phyloP scores from a whole-genome alignment of 192 early-diverging fungal genomes.

The Phlyctochytrium planicorne region DNA sequence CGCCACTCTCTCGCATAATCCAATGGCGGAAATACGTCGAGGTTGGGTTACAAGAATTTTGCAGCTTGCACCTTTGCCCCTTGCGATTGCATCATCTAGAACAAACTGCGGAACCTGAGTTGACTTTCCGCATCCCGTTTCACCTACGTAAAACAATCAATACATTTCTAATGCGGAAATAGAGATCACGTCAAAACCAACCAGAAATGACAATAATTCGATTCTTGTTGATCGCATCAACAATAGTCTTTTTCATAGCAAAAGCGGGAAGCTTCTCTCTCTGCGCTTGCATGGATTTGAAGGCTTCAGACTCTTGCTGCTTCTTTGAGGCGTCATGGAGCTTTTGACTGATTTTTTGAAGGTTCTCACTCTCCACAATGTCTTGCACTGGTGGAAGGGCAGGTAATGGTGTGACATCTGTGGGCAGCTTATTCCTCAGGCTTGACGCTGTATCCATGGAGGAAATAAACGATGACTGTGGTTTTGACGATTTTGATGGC shows the following conservation, averaged over 20 bases:
- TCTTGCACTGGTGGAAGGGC: not conserved
- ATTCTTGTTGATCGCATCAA: constrained; percentile 28
- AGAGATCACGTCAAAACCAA: constrained; percentile 15
- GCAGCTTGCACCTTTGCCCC: constrained; percentile 27
- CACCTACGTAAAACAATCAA: not conserved
- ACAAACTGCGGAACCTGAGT: constrained; percentile 47
- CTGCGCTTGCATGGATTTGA: constrained; percentile 29
- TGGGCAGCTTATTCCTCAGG: too few relatives aligned
- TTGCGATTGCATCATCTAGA: constrained; percentile 31
- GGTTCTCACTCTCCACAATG: not conserved
- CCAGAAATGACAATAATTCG: constrained; percentile 42
- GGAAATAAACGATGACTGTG: constrained; percentile 13
- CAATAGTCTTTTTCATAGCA: constrained; percentile 20
- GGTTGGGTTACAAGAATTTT: constrained; percentile 44
- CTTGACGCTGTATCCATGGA: not conserved
- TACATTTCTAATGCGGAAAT: too few relatives aligned
- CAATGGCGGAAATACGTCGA: constrained; percentile 50
- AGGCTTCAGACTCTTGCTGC: constrained; percentile 15
- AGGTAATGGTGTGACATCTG: too few relatives aligned
- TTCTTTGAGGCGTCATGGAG: constrained; percentile 10
- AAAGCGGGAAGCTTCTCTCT: constrained; percentile 36
- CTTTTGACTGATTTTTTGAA: constrained; percentile 7
- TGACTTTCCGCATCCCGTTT: constrained; percentile 36
- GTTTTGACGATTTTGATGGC: not conserved
- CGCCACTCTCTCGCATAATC: constrained; percentile 58